A percentile compares a stretch with the other conserved stretches of the same genome.
phyloP scores from a whole-genome alignment of 129 eudicot genomes.

The Erigeron canadensis region DNA sequence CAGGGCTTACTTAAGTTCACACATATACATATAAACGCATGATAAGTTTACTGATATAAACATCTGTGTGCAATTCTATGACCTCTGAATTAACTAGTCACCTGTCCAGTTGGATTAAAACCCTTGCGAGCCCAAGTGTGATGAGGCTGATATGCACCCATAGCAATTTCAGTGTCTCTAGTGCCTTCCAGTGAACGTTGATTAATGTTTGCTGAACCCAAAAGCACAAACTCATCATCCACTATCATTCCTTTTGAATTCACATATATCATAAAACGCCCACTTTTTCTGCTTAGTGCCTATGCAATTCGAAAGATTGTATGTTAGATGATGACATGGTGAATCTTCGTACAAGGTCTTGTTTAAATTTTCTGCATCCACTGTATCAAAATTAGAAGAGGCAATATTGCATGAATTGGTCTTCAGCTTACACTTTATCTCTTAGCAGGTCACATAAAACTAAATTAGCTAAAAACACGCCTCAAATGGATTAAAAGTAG shows the following conservation, averaged over 20 bases:
- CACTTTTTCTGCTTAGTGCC: conserved; percentile 16
- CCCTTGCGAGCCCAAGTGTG: conserved; percentile 15
- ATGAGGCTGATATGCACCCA: conserved; percentile 15
- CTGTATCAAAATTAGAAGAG: background rate
- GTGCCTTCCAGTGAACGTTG: conserved; percentile 11
- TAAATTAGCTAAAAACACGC: background rate
- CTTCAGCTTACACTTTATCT: background rate
- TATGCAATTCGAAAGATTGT: background rate
- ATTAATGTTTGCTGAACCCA: conserved; percentile 7
- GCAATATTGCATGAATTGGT: background rate
- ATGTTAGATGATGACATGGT: background rate
- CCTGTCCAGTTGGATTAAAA: conserved; percentile 3
- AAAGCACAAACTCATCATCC: background rate
- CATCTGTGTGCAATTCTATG: background rate
- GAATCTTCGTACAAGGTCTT: background rate
- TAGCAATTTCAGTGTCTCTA: conserved; percentile 1
- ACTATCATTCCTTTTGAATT: conserved; percentile 18
- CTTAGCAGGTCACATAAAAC: background rate
- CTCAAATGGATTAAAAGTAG: background rate
- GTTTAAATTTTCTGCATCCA: background rate
- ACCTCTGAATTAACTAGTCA: background rate
- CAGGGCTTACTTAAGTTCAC: no score
- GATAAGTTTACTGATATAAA: no score
- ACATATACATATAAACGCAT: no score
- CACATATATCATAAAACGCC: conserved; percentile 12